Evolutionary conservation across 2,329 filamentous ascomycete genomes (phyloP).

Genomic region (Trichophyton benhamiae): DNA sequence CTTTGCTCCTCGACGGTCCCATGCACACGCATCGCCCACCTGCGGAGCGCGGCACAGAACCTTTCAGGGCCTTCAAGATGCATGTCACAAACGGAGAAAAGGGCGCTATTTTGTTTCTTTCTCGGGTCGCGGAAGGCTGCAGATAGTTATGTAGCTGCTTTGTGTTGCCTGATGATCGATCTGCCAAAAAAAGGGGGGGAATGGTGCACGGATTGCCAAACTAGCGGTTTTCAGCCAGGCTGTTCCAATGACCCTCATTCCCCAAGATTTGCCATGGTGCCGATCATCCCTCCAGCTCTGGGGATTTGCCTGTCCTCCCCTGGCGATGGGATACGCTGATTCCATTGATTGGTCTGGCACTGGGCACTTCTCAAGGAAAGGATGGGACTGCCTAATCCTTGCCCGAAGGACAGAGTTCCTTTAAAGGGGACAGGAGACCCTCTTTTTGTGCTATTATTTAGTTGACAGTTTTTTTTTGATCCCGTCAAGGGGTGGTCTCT

Average conservation of each 20-base stretch:
- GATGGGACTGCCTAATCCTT: neutral
- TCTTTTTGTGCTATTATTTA: neutral
- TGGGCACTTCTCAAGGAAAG: neutral
- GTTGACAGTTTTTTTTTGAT: neutral
- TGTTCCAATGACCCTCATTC: neutral
- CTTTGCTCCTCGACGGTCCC: neutral
- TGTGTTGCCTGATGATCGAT: neutral
- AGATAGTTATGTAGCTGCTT: neutral
- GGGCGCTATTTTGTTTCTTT: neutral
- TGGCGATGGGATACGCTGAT: neutral
- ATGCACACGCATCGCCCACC: conserved; percentile 1
- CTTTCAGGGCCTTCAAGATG: neutral
- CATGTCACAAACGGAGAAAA: neutral
- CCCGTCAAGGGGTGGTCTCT: neutral
- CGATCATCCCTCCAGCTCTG: neutral
- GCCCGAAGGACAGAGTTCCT: neutral
- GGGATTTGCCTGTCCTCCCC: neutral
- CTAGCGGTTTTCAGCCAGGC: neutral
- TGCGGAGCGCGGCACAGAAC: neutral
- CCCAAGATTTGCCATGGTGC: neutral
- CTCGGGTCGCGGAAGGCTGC: neutral
- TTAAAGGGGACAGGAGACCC: neutral
- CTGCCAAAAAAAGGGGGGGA: neutral
- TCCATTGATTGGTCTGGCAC: neutral
- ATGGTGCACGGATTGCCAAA: neutral